A percentile compares a stretch with the other conserved stretches of the same genome.
Evolutionary conservation across 345 rosid genomes (phyloP).

Genomic region (Aquilaria sinensis): DNA sequence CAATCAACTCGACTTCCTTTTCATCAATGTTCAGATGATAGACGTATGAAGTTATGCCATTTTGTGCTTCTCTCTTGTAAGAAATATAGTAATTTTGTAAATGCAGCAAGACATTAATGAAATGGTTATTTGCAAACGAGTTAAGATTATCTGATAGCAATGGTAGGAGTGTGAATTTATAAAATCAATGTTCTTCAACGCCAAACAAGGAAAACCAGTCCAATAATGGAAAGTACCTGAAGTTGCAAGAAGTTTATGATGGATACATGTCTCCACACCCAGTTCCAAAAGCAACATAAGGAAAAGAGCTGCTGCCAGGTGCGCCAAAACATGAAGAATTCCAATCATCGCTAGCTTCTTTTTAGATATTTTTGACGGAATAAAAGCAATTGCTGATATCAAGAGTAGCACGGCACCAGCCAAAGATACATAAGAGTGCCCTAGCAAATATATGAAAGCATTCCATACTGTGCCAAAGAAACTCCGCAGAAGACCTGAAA

Average conservation of each 20-base stretch:
- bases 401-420: constrained; percentile 58
- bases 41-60: too few species aligned
- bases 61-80: too few species aligned
- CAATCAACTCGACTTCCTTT: too few species aligned
- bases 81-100: too few species aligned
- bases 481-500: constrained; percentile 72
- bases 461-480: constrained; percentile 74
- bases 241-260: constrained; percentile 80
- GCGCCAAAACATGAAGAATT: constrained; percentile 75
- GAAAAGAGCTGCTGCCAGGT: constrained; percentile 75
- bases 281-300: constrained; percentile 84
- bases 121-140: too few species aligned
- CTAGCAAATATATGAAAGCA: constrained; percentile 57
- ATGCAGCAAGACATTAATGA: too few species aligned
- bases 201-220: not conserved
- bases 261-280: constrained; percentile 81
- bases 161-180: too few species aligned
- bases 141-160: too few species aligned
- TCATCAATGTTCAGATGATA: too few species aligned
- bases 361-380: constrained; percentile 73
- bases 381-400: constrained; percentile 56
- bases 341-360: constrained; percentile 72
- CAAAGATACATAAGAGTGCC: constrained; percentile 66
- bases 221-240: constrained; percentile 39
- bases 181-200: too few species aligned